phyloP scores from a whole-genome alignment of 2,329 filamentous ascomycete species.

The Sclerotinia minor region DNA sequence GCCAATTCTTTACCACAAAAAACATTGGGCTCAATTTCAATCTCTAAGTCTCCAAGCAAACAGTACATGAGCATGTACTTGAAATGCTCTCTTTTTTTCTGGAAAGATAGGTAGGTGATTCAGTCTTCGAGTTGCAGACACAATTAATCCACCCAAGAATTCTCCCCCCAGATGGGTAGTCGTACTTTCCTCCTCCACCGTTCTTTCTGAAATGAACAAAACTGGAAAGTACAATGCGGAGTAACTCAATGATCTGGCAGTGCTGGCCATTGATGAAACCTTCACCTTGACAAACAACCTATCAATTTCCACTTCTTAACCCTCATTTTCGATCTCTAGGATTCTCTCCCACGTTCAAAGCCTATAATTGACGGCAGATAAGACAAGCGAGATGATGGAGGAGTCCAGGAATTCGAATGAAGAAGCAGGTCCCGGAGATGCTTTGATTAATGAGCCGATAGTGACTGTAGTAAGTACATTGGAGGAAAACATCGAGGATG shows the following conservation, averaged over 20 bases:
- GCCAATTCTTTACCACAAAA: not conserved
- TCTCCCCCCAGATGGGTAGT: not conserved
- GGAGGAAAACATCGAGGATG: conserved; percentile 3
- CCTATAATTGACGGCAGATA: not conserved
- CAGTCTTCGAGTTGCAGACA: not conserved
- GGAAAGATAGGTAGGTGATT: too few relatives aligned
- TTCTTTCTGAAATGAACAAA: not conserved
- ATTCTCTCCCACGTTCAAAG: not conserved
- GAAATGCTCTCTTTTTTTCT: too few relatives aligned
- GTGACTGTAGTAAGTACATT: not conserved
- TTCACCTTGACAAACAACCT: not conserved
- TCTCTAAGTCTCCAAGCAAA: not conserved
- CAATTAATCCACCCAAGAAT: not conserved
- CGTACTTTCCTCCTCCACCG: not conserved
- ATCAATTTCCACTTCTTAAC: not conserved
- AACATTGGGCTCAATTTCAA: too few relatives aligned
- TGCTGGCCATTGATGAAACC: not conserved
- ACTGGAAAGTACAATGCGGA: conserved; percentile 12
- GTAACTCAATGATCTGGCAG: not conserved
- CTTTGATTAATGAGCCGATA: not conserved
- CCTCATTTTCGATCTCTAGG: not conserved
- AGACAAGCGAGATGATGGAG: not conserved
- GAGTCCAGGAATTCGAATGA: not conserved
- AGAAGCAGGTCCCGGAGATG: not conserved
- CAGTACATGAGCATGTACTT: not conserved